Base-by-base conservation (phyloP, 306 rosid genomes). In the Gleditsia sinensis region DNA sequence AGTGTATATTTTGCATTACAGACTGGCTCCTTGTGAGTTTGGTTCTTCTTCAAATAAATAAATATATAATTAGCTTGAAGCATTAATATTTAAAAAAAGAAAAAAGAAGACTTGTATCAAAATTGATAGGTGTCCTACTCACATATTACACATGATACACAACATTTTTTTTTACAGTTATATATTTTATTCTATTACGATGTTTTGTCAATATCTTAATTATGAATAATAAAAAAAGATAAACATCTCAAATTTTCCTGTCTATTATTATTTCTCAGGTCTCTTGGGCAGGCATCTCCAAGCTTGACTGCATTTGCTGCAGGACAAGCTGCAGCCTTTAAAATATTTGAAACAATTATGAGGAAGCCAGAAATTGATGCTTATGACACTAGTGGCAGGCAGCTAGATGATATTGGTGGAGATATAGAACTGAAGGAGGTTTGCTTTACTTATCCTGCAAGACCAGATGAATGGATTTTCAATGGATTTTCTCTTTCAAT, bases 261-360 rank as follows among this genome's bases (percentile, higher is more conserved):
- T 27, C 42, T 51, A 69, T 55, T 20, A 34, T 7, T 45, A 74
- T 48, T 62, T 45, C 5, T 21, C 82, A 93, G 97, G 85, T 79
- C 84, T 39, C 86, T 93, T 9, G 97, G 98, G 69, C 87, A 89
- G 56, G 83, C 98, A 67, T 91, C 97, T 39, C 97, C 98, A 17
- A 84, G 88, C 82, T 25, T 93, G 76, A 81, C 82, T 20, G 96
- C 97, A 53, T 89, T 89, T 84, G 92, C 88, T 24, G 86, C 94
- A 13, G 98, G 98, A 42, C 84, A 83, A 79, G 96, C 97, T 69
- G 98, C 98, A 67, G 98, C 98, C 1, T 85, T 58, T 79, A 91
- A 91, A 87, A 91, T 90, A 93, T 87, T 93, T 34, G 88, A 88
- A 81, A 88, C 94, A 2, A 88, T 93, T 14, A 63, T 80, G 19